These are phyloP conservation scores for Pascua sp. DNA, from an alignment of 1,284 basidiomycete species.

Conservation along the genomic window DNA sequence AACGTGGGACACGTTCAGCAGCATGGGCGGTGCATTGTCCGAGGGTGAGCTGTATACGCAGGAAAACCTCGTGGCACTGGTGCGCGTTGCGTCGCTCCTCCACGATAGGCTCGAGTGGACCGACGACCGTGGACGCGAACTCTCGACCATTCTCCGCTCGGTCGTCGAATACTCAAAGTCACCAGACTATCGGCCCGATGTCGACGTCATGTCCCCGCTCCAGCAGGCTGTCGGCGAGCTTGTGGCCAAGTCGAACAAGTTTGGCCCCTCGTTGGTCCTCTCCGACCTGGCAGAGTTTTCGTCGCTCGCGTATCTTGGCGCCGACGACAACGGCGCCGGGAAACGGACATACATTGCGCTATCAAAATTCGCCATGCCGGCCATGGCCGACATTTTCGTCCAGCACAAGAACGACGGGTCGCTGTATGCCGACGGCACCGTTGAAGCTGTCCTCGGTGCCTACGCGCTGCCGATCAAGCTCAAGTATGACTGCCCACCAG, in stretches of 20 bases:
- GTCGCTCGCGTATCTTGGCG: constrained; percentile 76
- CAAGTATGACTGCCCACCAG: constrained; percentile 86
- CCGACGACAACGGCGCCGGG: constrained; percentile 58
- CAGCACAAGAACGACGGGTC: constrained; percentile 46
- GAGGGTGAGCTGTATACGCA: constrained; percentile 66
- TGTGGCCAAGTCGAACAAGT: constrained; percentile 56
- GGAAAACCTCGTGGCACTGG: constrained; percentile 69
- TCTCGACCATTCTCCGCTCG: constrained; percentile 75
- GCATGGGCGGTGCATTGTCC: constrained; percentile 60
- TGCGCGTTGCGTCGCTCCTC: constrained; percentile 28
- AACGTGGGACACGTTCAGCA: constrained; percentile 68
- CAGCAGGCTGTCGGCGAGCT: constrained; percentile 70
- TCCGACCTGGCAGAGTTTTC: constrained; percentile 78
- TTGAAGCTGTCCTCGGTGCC: constrained; percentile 77
- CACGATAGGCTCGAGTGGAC: constrained; percentile 28
- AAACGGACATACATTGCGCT: constrained; percentile 82
- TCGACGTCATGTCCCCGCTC: constrained; percentile 76
- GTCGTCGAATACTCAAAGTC: constrained; percentile 76
- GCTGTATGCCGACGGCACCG: constrained; percentile 73
- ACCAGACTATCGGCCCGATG: constrained; percentile 80
- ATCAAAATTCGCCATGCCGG: constrained; percentile 80
- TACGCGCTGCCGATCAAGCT: constrained; percentile 86
- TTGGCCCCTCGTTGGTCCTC: constrained; percentile 69
- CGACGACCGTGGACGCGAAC: constrained; percentile 61
- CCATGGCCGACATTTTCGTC: constrained; percentile 63